phyloP scores from a whole-genome alignment of 306 rosid genomes.

The Vigna angularis region DNA sequence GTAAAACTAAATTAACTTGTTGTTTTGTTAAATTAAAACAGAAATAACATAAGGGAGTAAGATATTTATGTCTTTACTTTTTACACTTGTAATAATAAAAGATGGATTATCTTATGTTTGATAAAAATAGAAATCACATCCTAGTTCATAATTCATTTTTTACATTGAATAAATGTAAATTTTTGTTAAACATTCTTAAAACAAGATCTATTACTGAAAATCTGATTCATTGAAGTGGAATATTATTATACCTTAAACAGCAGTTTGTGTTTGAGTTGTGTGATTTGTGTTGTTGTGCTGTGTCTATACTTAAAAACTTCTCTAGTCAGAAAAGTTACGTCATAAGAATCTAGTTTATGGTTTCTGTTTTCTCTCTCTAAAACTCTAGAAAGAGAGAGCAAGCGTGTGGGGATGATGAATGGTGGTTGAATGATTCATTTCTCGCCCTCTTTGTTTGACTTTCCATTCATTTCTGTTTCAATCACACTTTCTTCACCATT shows the following conservation, averaged over 20 bases:
- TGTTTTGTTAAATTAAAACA: too few relatives aligned
- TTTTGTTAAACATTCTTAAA: background rate
- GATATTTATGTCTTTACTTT: too few relatives aligned
- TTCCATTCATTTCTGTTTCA: conserved; percentile 21
- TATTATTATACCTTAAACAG: background rate
- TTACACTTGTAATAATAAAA: too few relatives aligned
- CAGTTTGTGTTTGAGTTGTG: background rate
- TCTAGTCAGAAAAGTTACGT: background rate
- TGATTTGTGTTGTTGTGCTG: background rate
- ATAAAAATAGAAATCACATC: too few relatives aligned
- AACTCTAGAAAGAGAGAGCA: conserved; percentile 9
- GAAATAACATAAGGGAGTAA: too few relatives aligned
- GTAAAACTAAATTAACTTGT: too few relatives aligned
- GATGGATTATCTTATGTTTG: too few relatives aligned
- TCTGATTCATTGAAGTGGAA: background rate
- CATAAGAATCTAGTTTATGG: background rate
- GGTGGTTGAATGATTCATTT: conserved; percentile 39
- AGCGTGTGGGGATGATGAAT: conserved; percentile 30
- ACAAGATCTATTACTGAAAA: background rate
- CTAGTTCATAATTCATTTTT: too few relatives aligned
- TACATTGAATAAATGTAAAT: too few relatives aligned
- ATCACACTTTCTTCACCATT: background rate
- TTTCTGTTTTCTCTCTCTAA: conserved; percentile 1
- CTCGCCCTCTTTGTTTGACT: conserved; percentile 57
- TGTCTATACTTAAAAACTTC: background rate